Conservation (phyloP, 176 grass and related monocot genomes). For the Oryza meridionalis region DNA sequence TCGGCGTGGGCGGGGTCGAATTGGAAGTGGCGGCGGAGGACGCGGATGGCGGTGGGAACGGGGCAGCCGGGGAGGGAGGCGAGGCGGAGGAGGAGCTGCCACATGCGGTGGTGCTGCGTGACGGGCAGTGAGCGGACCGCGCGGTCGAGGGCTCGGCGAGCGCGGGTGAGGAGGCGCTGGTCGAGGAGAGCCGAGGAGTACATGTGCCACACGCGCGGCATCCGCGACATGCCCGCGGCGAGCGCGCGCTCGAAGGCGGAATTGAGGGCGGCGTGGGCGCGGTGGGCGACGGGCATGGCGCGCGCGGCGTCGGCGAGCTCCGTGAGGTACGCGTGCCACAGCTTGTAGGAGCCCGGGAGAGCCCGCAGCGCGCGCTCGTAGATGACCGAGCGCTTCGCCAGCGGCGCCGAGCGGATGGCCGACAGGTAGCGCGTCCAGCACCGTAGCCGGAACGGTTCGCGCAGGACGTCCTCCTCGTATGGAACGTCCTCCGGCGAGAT, state of each 20-base stretch:
- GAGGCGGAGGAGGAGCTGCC: slow-evolving; percentile 58
- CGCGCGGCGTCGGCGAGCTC: slow-evolving; percentile 58
- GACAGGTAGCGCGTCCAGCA: slow-evolving; percentile 75
- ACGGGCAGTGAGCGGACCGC: slow-evolving; percentile 59
- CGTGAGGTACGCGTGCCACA: slow-evolving; percentile 78
- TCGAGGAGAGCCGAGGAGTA: slow-evolving; percentile 53
- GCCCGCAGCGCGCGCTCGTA: slow-evolving; percentile 72
- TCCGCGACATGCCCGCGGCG: slow-evolving; percentile 62
- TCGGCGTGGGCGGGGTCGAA: slow-evolving; percentile 81
- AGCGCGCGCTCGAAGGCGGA: slow-evolving; percentile 68
- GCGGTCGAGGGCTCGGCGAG: slow-evolving; percentile 55
- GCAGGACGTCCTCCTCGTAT: slow-evolving; percentile 86
- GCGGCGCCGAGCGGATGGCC: slow-evolving; percentile 34
- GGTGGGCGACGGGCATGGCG: background rate
- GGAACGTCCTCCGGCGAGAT: slow-evolving; percentile 68
- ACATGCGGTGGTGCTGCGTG: slow-evolving; percentile 69
- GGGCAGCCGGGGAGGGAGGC: slow-evolving; percentile 58
- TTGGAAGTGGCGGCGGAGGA: slow-evolving; percentile 77
- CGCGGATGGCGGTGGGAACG: slow-evolving; percentile 70
- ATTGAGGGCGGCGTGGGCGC: slow-evolving; percentile 39
- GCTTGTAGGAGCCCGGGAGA: slow-evolving; percentile 73
- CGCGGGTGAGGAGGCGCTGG: slow-evolving; percentile 63
- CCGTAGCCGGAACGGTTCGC: slow-evolving; percentile 74
- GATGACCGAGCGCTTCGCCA: slow-evolving; percentile 46
- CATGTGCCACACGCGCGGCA: slow-evolving; percentile 80